Conservation (phyloP, 2,329 filamentous ascomycete species). For the Rutstroemia sp. region DNA sequence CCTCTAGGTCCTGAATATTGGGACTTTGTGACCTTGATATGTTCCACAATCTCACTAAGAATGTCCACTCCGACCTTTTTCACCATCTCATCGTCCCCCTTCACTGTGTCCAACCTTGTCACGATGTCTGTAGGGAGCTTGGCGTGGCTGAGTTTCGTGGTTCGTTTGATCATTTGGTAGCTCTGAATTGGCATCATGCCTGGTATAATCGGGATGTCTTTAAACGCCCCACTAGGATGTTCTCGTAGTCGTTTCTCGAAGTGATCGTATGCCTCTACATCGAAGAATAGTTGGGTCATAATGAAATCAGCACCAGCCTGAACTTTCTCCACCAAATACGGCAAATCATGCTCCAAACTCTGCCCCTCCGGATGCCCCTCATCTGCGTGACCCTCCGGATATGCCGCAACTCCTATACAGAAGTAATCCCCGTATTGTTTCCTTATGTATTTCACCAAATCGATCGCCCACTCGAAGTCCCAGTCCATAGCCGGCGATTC, state of each 20-base stretch:
- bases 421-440: slow-evolving; percentile 88
- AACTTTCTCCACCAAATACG: slow-evolving; percentile 84
- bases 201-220: slow-evolving; percentile 81
- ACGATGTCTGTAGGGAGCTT: slow-evolving; percentile 67
- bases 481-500: slow-evolving; percentile 43
- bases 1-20: slow-evolving; percentile 57
- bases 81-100: slow-evolving; percentile 72
- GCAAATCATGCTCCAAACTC: slow-evolving; percentile 71
- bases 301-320: slow-evolving; percentile 92
- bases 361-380: slow-evolving; percentile 71
- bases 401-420: slow-evolving; percentile 88
- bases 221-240: slow-evolving; percentile 80
- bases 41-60: slow-evolving; percentile 73
- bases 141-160: slow-evolving; percentile 90
- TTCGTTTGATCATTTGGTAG: slow-evolving; percentile 90
- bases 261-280: slow-evolving; percentile 69
- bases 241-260: slow-evolving; percentile 73
- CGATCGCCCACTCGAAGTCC: slow-evolving; percentile 82
- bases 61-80: slow-evolving; percentile 77
- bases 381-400: slow-evolving; percentile 91
- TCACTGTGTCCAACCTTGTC: slow-evolving; percentile 62
- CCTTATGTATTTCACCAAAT: slow-evolving; percentile 84
- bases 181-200: slow-evolving; percentile 97
- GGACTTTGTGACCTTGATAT: slow-evolving; percentile 57
- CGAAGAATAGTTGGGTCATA: slow-evolving; percentile 97